A percentile compares a stretch with the other conserved stretches of the same genome.
These are phyloP conservation scores for Arthroderma sp. DNA, from an alignment of 2,329 filamentous ascomycete genomes.

Conservation along the genomic window DNA sequence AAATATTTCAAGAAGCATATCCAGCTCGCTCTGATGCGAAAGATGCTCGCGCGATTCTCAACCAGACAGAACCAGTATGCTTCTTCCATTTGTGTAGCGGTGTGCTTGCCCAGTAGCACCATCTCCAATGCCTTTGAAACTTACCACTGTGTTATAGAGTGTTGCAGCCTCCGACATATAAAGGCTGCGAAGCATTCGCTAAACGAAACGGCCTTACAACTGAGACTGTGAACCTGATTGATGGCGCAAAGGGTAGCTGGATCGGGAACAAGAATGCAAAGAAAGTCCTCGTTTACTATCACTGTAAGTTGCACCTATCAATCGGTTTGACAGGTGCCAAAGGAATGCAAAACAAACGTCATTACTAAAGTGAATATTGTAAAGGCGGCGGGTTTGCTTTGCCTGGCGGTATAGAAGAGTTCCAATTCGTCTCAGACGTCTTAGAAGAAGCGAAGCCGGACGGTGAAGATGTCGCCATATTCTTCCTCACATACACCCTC, in stretches of 20 bases:
- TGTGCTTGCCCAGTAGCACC: background rate
- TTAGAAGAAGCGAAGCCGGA: constrained; percentile 27
- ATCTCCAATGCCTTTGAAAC: too few species aligned
- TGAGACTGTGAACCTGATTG: constrained; percentile 19
- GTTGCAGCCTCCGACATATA: constrained; percentile 14
- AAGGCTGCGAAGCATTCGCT: constrained; percentile 16
- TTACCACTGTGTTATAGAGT: constrained; percentile 11
- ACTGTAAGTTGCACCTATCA: constrained; percentile 16
- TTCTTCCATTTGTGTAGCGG: background rate
- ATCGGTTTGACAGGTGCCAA: background rate
- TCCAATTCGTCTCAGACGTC: constrained; percentile 36
- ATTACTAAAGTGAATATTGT: background rate
- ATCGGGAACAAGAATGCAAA: constrained; percentile 27
- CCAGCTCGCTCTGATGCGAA: constrained; percentile 19
- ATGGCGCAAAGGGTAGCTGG: constrained; percentile 25
- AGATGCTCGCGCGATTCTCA: constrained; percentile 13
- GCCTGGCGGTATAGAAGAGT: constrained; percentile 34
- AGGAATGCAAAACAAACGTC: too few species aligned
- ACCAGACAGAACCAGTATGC: constrained; percentile 20
- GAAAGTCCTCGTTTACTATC: constrained; percentile 26
- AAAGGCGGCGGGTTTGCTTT: constrained; percentile 45
- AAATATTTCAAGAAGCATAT: constrained; percentile 25
- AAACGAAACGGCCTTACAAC: constrained; percentile 16
- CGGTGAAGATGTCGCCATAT: constrained; percentile 35
- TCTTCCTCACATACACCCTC: constrained; percentile 48